Percentiles rank a stretch among this genome's conserved stretches.
Evolutionary conservation across 257 asterid genomes (phyloP).

Genomic region (Osmanthus fragrans): DNA sequence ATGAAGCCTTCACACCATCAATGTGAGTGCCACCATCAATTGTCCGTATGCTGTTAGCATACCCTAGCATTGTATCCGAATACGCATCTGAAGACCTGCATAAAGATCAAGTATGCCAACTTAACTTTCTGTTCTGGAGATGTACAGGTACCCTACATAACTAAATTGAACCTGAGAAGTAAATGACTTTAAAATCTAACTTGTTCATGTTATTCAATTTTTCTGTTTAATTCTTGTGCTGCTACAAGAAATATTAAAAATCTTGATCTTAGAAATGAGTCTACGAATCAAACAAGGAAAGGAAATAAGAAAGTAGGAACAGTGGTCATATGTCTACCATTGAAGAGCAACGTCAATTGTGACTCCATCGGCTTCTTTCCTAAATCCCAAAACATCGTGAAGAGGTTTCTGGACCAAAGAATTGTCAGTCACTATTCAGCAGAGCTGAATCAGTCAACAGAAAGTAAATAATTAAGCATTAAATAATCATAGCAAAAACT

Average conservation of each 20-base stretch:
- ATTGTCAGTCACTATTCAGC: conserved; percentile 29
- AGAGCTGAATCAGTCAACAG: background rate
- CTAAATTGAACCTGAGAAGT: background rate
- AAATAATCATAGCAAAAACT: background rate
- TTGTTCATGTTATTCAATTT: background rate
- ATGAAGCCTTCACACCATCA: conserved; percentile 88
- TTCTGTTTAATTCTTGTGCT: background rate
- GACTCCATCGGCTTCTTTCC: conserved; percentile 71
- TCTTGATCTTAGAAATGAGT: background rate
- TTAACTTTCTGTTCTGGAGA: conserved; percentile 14
- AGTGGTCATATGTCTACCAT: conserved; percentile 53
- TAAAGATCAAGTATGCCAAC: conserved; percentile 20
- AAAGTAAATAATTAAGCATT: background rate
- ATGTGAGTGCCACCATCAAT: conserved; percentile 98
- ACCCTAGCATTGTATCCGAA: conserved; percentile 88
- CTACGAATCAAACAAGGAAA: background rate
- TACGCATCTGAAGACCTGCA: conserved; percentile 95
- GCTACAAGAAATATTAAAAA: background rate
- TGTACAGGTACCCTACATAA: background rate
- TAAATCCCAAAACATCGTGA: conserved; percentile 85
- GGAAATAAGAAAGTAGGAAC: conserved; percentile 10
- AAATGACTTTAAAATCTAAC: background rate
- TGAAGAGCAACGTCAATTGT: conserved; percentile 81
- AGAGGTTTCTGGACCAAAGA: conserved; percentile 71
- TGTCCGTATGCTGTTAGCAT: conserved; percentile 97